Conservation (phyloP, 805 yeast genomes). For the Lipomyces chichibuensis region DNA sequence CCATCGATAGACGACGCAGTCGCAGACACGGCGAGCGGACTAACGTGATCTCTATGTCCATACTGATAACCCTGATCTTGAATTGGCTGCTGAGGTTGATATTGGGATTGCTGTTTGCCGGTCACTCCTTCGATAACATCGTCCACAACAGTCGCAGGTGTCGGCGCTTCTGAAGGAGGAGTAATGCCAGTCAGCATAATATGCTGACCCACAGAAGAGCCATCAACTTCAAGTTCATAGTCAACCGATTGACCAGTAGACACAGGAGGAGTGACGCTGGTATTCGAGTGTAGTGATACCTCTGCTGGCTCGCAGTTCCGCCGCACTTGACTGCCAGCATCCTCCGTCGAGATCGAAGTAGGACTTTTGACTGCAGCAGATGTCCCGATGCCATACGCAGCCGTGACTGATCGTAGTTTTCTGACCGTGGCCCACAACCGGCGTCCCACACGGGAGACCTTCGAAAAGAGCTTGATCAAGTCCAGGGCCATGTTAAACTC, state of each 20-base stretch:
- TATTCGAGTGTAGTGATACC: not conserved
- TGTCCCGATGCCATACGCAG: not conserved
- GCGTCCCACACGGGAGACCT: slow-evolving; percentile 25
- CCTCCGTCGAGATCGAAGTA: not conserved
- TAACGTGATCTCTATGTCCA: not conserved
- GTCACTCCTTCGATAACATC: not conserved
- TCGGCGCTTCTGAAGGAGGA: not conserved
- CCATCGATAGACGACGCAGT: slow-evolving; percentile 3
- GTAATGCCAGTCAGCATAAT: not conserved
- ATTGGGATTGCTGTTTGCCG: not conserved
- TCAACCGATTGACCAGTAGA: not conserved
- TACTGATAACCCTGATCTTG: not conserved
- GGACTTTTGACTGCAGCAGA: not conserved
- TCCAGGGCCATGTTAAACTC: slow-evolving; percentile 37
- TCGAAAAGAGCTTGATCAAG: slow-evolving; percentile 34
- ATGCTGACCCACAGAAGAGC: not conserved
- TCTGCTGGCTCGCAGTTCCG: not conserved
- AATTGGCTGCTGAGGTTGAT: not conserved
- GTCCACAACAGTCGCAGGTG: not conserved
- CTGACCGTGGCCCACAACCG: slow-evolving; percentile 30
- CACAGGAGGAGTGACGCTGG: not conserved
- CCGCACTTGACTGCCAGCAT: not conserved
- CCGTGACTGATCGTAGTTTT: slow-evolving; percentile 15
- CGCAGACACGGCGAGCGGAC: not conserved
- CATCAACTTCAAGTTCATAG: not conserved